Percentiles rank a stretch among this genome's conserved stretches.
These are phyloP conservation scores for Fusarium sp. DNA, from an alignment of 2,329 filamentous ascomycete genomes.

Conservation along the genomic window DNA sequence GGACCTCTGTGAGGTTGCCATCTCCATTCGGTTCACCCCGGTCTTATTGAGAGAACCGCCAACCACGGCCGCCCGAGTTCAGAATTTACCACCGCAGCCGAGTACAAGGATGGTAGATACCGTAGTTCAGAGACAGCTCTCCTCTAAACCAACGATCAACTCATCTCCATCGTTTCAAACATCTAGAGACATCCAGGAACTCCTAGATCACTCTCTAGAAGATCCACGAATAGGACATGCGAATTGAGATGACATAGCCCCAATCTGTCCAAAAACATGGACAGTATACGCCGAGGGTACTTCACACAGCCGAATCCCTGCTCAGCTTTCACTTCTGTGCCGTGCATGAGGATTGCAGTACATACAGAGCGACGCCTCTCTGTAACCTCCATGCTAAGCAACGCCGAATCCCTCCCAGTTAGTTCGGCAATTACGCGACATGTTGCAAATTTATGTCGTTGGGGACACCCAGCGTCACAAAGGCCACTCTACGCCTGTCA, in stretches of 20 bases:
- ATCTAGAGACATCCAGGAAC: conserved; percentile 10
- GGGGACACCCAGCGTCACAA: not conserved
- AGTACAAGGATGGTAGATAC: not conserved
- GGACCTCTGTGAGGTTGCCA: not conserved
- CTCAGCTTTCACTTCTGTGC: not conserved
- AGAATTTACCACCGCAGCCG: conserved; percentile 1
- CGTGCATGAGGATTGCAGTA: not conserved
- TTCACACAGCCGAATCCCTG: not conserved
- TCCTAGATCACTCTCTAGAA: not conserved
- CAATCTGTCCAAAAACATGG: not conserved
- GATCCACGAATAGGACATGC: not conserved
- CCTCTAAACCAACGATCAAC: not conserved
- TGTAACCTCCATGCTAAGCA: conserved; percentile 20
- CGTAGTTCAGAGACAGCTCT: not conserved
- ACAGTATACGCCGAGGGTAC: not conserved
- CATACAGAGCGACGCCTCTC: conserved; percentile 13
- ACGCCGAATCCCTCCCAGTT: conserved; percentile 3
- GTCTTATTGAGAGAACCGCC: not conserved
- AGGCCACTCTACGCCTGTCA: not conserved
- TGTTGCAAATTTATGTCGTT: conserved; percentile 12
- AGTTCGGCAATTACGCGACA: conserved; percentile 10
- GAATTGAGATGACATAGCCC: not conserved
- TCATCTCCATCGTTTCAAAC: conserved; percentile 4
- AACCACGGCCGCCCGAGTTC: conserved; percentile 10
- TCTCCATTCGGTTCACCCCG: not conserved